A percentile compares a stretch with the other conserved stretches of the same genome.
phyloP scores from a whole-genome alignment of 441 rosid species.

The Kokia cookei region DNA sequence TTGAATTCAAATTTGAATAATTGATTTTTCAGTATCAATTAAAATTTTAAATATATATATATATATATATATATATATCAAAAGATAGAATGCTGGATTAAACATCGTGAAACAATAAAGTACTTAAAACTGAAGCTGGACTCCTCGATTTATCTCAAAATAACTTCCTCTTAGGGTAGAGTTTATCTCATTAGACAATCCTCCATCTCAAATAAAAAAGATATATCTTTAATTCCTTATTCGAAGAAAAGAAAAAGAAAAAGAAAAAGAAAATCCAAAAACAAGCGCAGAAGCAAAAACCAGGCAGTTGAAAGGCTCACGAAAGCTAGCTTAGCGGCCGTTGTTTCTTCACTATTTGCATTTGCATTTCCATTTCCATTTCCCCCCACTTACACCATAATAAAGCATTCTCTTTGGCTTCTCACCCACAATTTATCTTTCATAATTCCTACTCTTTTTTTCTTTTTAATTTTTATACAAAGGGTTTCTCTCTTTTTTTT shows the following conservation, averaged over 20 bases:
- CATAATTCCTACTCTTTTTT: background rate
- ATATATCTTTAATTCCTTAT: background rate
- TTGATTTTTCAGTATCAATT: no score
- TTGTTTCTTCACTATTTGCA: background rate
- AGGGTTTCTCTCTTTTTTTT: background rate
- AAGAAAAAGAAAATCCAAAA: background rate
- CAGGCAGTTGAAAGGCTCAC: background rate
- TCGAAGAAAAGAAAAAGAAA: background rate
- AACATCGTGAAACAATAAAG: no score
- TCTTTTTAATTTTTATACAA: background rate
- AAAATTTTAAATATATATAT: no score
- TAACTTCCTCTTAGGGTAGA: no score
- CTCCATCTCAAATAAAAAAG: no score
- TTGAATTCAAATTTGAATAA: no score
- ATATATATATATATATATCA: no score
- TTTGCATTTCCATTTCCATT: background rate
- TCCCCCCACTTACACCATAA: background rate
- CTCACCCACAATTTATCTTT: slow-evolving; percentile 8
- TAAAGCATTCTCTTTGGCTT: background rate
- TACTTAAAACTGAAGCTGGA: no score
- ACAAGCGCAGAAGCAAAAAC: background rate
- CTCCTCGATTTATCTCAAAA: no score
- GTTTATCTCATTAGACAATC: background rate
- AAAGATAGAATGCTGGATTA: no score
- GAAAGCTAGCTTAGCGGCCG: background rate